Evolutionary conservation across 2,329 filamentous ascomycete species (phyloP).

Genomic region (Penicillium sclerotigenum): DNA sequence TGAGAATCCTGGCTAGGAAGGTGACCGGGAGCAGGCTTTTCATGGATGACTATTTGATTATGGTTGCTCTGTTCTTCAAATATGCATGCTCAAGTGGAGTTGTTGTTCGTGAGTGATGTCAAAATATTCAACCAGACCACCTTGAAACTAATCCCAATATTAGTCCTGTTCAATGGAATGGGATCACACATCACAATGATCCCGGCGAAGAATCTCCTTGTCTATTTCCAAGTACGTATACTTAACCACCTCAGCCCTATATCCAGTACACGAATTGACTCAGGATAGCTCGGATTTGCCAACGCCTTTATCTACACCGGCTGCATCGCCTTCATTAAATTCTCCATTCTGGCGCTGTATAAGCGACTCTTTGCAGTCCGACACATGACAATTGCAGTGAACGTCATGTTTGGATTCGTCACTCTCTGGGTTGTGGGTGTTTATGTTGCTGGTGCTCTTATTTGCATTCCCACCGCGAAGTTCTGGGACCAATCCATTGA

Average conservation of each 20-base stretch:
- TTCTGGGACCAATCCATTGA: constrained; percentile 27
- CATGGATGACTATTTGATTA: constrained; percentile 32
- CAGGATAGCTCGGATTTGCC: constrained; percentile 25
- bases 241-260: no score
- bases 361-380: constrained; percentile 26
- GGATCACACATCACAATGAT: constrained; percentile 30
- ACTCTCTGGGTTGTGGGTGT: constrained; percentile 25
- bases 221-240: constrained; percentile 25
- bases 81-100: constrained; percentile 31
- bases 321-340: constrained; percentile 26
- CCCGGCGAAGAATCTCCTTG: constrained; percentile 21
- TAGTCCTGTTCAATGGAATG: constrained; percentile 29
- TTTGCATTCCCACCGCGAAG: constrained; percentile 26
- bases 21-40: constrained; percentile 26
- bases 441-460: constrained; percentile 20
- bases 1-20: constrained; percentile 27
- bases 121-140: not conserved
- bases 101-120: constrained; percentile 20
- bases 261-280: not conserved
- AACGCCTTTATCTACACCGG: constrained; percentile 29
- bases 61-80: constrained; percentile 31
- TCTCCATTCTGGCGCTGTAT: constrained; percentile 31
- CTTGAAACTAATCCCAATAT: not conserved
- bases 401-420: constrained; percentile 21
- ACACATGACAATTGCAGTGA: constrained; percentile 21